Evolutionary conservation across 2,329 filamentous ascomycete species (phyloP), one percentile per base, ranked within the genome.

Genomic region (Chaetoscypha palmicola): DNA sequence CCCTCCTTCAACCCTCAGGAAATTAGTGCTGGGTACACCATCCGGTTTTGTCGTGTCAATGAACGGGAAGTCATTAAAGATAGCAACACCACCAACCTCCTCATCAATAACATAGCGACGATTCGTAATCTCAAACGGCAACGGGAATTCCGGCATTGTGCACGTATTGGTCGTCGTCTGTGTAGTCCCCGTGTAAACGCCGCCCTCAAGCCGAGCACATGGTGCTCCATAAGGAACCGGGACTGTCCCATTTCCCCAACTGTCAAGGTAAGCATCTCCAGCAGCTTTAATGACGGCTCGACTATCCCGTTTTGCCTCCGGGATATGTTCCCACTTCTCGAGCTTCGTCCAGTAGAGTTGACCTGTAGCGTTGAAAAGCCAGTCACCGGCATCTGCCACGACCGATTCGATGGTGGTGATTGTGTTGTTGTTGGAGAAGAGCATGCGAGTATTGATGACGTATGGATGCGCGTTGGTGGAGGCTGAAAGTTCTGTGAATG

Each of bases 321-420:
- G 45, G n/a, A 50, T 50, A 5, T 38, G 21, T 17, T 26, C 33
- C 48, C 48, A 50, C 2, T 38, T 38, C 37, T 50, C 48, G 3
- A 33, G 12, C 16, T 37, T 34, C n/a, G 22, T 36, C 30, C 39
- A 48, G 20, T 43, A 24, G 16, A 48, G 42, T 4, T 45, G 35
- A 7, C 42, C 42, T 3, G 45, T 48, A n/a, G 39, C 45, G 34
- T 48, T 50, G 39, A 50, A 50, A 8, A 38, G 31, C 48, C 48
- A 50, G 21, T 50, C 48, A 11, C 48, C 48, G n/a, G 35, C 32
- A n/a, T 47, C 38, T 5, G 48, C 35, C 8, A 46, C 34, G n/a
- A 48, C 37, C 1, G 36, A 40, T 11, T 36, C 12, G 38, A 43
- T 43, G 4, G 34, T 31, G 5, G 46, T 47, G 24, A 49, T 39